Conservation (phyloP, 192 early-diverging fungal genomes). For the Mortierella alpina region DNA sequence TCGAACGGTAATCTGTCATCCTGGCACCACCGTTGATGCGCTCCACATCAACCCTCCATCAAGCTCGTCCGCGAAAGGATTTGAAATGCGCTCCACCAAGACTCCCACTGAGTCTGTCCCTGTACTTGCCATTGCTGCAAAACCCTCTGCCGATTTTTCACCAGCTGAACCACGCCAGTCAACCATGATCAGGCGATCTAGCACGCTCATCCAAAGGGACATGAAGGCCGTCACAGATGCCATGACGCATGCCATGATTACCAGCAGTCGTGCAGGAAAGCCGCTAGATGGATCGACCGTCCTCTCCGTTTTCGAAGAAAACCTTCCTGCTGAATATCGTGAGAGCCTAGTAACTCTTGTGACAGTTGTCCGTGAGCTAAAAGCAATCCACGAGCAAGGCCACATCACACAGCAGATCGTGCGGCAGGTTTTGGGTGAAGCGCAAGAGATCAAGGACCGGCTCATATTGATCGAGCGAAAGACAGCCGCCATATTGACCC, state of each 20-base stretch:
- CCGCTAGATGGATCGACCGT: constrained; percentile 9
- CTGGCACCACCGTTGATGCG: too few species aligned
- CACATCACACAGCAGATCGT: constrained; percentile 8
- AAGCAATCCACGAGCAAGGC: constrained; percentile 14
- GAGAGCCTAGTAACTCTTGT: not conserved
- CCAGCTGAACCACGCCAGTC: constrained; percentile 3
- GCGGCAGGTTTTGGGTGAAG: not conserved
- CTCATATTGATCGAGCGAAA: constrained; percentile 17
- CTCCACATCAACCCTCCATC: too few species aligned
- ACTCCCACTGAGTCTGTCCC: not conserved
- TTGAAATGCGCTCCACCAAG: too few species aligned
- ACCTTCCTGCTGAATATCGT: constrained; percentile 2
- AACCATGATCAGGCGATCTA: not conserved
- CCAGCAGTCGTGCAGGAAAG: constrained; percentile 5
- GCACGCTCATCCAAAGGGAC: not conserved
- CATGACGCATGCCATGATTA: not conserved
- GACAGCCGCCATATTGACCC: constrained; percentile 16
- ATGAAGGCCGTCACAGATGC: not conserved
- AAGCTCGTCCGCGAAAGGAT: too few species aligned
- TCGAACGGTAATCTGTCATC: too few species aligned
- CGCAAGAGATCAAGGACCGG: constrained; percentile 13
- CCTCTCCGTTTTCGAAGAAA: not conserved
- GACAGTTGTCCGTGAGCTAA: constrained; percentile 13
- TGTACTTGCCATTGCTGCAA: not conserved
- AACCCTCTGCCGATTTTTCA: not conserved